phyloP scores from a whole-genome alignment of 2,329 filamentous ascomycete genomes.

The Aspergillus sp. region DNA sequence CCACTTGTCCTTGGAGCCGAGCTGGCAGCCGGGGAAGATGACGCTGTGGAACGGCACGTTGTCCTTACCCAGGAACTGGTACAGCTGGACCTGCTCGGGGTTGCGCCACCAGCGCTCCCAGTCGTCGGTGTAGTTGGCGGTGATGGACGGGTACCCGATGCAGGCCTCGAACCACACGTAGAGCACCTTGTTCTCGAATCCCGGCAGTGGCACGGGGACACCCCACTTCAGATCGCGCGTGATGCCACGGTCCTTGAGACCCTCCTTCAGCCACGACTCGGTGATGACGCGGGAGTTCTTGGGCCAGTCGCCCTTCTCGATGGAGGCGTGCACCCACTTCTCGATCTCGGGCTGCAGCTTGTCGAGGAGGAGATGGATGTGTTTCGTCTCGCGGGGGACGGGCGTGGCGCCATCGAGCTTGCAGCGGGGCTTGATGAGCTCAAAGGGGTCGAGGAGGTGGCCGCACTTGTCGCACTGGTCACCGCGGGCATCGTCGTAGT shows the following conservation, averaged over 20 bases:
- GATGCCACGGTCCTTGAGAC: conserved; percentile 82
- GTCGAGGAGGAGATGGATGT: conserved; percentile 85
- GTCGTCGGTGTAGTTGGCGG: conserved; percentile 78
- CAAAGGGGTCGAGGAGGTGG: conserved; percentile 67
- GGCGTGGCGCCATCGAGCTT: conserved; percentile 86
- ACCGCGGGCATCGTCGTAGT: conserved; percentile 68
- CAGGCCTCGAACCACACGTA: conserved; percentile 94
- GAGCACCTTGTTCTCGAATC: conserved; percentile 75
- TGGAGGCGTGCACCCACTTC: conserved; percentile 72
- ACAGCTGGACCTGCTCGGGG: conserved; percentile 81
- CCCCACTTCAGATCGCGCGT: conserved; percentile 94
- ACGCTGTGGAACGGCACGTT: conserved; percentile 86
- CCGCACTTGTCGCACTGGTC: conserved; percentile 77
- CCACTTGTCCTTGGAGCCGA: conserved; percentile 83
- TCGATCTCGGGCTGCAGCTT: conserved; percentile 75
- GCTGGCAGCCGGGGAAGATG: conserved; percentile 83
- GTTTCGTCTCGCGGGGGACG: conserved; percentile 78
- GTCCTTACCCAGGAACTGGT: conserved; percentile 95
- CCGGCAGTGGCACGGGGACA: conserved; percentile 58
- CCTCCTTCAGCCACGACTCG: conserved; percentile 61
- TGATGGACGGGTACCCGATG: conserved; percentile 94
- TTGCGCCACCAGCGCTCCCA: conserved; percentile 97
- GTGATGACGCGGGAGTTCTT: conserved; percentile 46
- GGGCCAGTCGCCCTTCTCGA: conserved; percentile 62
- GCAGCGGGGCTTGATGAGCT: conserved; percentile 81